Conservation (phyloP, 2,329 filamentous ascomycete species). For the Cercospora canescens region DNA sequence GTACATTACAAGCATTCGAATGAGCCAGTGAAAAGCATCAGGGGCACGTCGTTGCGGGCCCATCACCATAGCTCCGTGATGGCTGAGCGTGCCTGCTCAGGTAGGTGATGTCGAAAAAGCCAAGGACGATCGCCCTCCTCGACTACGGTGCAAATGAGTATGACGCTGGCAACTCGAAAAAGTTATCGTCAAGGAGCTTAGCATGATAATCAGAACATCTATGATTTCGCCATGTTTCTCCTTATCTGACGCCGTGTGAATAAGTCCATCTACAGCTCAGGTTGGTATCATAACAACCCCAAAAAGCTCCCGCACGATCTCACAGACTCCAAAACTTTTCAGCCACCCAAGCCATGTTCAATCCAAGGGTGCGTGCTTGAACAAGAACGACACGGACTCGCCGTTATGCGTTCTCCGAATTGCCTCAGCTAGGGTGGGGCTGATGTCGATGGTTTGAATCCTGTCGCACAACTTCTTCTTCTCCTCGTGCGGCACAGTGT, state of each 20-base stretch:
- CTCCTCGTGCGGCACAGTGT: constrained; percentile 79
- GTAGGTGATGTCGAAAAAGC: neutral
- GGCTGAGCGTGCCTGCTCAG: neutral
- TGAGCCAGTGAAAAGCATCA: neutral
- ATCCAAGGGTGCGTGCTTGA: constrained; percentile 60
- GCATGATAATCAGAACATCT: neutral
- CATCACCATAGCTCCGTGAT: no score
- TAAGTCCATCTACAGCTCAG: neutral
- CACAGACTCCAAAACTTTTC: neutral
- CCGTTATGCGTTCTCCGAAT: constrained; percentile 70
- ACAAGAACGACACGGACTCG: constrained; percentile 66
- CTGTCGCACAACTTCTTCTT: constrained; percentile 77
- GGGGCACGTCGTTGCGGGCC: neutral
- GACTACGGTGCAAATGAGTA: neutral
- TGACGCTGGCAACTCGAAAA: neutral
- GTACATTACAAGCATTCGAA: neutral
- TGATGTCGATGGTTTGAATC: constrained; percentile 89
- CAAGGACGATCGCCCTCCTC: neutral
- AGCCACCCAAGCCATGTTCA: neutral
- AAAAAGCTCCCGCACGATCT: neutral
- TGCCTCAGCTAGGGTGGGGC: constrained; percentile 75
- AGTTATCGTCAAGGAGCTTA: neutral
- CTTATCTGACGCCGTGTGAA: neutral
- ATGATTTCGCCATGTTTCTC: neutral
- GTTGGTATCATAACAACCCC: neutral